phyloP scores from a whole-genome alignment of 73 alveolate genomes.

The Tetrahymena thermophila region DNA sequence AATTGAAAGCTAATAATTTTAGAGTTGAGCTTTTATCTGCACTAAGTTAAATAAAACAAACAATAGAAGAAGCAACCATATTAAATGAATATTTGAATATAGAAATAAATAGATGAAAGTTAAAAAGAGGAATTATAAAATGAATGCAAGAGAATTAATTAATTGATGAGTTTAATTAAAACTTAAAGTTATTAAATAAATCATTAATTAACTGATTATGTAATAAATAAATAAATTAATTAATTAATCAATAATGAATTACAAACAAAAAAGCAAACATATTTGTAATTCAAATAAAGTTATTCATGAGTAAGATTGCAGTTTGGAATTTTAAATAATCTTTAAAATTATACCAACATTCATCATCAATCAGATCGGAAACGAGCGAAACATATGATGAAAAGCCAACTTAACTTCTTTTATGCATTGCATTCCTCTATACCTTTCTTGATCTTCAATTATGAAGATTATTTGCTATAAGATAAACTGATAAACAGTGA shows the following conservation, averaged over 20 bases:
- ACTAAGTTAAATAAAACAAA: not conserved
- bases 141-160: not conserved
- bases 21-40: not conserved
- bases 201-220: too few species aligned
- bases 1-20: too few species aligned
- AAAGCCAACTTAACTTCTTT: not conserved
- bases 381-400: not conserved
- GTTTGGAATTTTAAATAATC: not conserved
- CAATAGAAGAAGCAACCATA: not conserved
- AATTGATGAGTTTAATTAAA: not conserved
- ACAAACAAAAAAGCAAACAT: too few species aligned
- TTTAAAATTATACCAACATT: not conserved
- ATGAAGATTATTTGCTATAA: not conserved
- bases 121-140: not conserved
- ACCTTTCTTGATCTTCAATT: not conserved
- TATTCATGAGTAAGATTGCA: not conserved
- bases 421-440: not conserved
- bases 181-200: too few species aligned
- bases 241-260: too few species aligned
- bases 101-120: not conserved
- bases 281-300: not conserved
- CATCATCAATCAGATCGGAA: not conserved
- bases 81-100: not conserved
- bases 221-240: too few species aligned
- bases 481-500: not conserved